These are phyloP conservation scores for Phaeotremella skinneri DNA, from an alignment of 768 basidiomycete genomes.

Conservation along the genomic window DNA sequence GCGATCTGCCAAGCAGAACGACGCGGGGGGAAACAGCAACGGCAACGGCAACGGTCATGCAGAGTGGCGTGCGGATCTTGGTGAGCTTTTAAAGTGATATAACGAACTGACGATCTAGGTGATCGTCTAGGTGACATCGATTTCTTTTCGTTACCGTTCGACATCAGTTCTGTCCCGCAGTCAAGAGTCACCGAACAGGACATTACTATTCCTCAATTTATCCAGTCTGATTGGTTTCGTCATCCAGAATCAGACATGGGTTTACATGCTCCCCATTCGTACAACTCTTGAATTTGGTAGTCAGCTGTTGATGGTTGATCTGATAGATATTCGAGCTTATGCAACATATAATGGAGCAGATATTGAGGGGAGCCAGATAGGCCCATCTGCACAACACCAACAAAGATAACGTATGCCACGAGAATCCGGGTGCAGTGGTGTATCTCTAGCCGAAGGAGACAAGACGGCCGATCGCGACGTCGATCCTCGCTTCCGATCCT, in stretches of 20 bases:
- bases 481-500: no score
- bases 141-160: not conserved
- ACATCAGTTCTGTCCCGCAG: not conserved
- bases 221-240: not conserved
- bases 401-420: no score
- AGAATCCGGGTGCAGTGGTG: no score
- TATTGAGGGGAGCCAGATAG: no score
- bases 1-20: not conserved
- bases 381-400: no score
- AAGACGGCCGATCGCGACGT: no score
- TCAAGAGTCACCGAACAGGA: not conserved
- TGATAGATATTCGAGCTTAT: no score
- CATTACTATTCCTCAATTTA: not conserved
- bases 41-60: not conserved
- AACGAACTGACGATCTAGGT: not conserved
- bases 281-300: no score
- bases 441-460: no score
- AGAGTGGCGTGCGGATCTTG: not conserved
- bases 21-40: not conserved
- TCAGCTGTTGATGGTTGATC: no score
- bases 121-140: not conserved
- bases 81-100: no score
- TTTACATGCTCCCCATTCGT: not conserved
- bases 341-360: no score
- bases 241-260: not conserved